These are phyloP conservation scores for Chrysanthemum makinoi DNA, from an alignment of 129 eudicot genomes.

Conservation along the genomic window DNA sequence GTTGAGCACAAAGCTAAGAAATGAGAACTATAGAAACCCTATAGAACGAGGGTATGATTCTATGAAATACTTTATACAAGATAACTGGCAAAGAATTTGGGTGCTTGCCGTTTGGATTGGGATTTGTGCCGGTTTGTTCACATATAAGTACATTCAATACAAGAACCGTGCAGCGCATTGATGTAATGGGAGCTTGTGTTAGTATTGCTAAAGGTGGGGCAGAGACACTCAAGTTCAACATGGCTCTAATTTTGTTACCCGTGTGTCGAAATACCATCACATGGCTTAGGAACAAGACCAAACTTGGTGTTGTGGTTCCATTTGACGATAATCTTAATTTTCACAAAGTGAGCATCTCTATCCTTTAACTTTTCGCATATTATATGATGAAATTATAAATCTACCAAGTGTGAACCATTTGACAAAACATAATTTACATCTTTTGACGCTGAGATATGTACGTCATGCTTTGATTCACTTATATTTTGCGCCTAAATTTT, in stretches of 20 bases:
- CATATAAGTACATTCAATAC: constrained; percentile 55
- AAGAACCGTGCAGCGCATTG: constrained; percentile 39
- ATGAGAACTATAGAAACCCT: constrained; percentile 6
- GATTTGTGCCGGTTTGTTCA: constrained; percentile 46
- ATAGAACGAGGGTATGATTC: constrained; percentile 32
- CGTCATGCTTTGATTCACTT: not conserved
- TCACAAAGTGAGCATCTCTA: constrained; percentile 51
- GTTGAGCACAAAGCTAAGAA: constrained; percentile 53
- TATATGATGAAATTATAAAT: not conserved
- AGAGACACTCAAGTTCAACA: constrained; percentile 76
- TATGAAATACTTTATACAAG: constrained; percentile 45
- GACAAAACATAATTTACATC: no score
- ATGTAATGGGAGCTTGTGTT: constrained; percentile 67
- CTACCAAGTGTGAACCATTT: no score
- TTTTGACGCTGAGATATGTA: not conserved
- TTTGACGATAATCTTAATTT: constrained; percentile 80
- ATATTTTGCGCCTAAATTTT: not conserved
- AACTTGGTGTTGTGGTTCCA: constrained; percentile 52
- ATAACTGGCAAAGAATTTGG: constrained; percentile 78
- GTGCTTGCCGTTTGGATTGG: constrained; percentile 65
- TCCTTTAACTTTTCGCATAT: not conserved
- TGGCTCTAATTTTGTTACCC: constrained; percentile 72
- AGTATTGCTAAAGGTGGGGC: constrained; percentile 76
- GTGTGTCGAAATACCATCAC: constrained; percentile 76
- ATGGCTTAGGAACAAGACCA: constrained; percentile 71